These are phyloP conservation scores for Russula emetica DNA, from an alignment of 768 basidiomycete genomes.

Conservation along the genomic window DNA sequence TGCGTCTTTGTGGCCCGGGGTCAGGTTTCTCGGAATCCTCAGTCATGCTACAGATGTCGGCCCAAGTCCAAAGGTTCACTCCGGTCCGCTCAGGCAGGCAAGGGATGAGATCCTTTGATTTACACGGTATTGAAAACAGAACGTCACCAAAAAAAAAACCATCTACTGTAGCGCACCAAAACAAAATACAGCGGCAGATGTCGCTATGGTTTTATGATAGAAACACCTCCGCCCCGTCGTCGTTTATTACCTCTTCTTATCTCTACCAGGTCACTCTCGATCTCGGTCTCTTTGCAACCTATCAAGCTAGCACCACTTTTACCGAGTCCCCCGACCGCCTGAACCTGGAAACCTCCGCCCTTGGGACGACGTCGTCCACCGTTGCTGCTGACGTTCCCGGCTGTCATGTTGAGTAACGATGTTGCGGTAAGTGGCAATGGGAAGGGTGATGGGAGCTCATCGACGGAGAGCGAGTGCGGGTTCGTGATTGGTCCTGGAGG, in stretches of 20 bases:
- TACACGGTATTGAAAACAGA: not conserved
- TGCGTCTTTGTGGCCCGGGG: constrained; percentile 35
- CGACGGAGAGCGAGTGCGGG: constrained; percentile 80
- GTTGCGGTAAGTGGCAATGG: constrained; percentile 65
- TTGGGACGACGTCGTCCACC: constrained; percentile 39
- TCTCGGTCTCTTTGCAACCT: constrained; percentile 59
- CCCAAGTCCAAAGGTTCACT: not conserved
- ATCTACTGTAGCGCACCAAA: not conserved
- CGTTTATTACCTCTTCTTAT: constrained; percentile 73
- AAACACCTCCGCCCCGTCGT: constrained; percentile 40
- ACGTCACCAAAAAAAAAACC: not conserved
- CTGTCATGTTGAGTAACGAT: constrained; percentile 36
- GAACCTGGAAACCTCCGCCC: constrained; percentile 46
- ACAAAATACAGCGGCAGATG: not conserved
- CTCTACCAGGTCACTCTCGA: constrained; percentile 73
- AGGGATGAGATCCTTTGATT: not conserved
- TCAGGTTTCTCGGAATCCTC: not conserved
- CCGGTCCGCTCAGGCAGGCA: not conserved
- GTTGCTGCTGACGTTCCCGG: constrained; percentile 28
- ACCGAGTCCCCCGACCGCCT: constrained; percentile 64
- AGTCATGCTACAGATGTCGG: not conserved
- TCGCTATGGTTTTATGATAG: constrained; percentile 28
- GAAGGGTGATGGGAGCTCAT: constrained; percentile 84
- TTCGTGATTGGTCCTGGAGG: constrained; percentile 63
- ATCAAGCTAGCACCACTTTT: constrained; percentile 62